Evolutionary conservation across 768 basidiomycete genomes (phyloP), one percentile per base, ranked within the genome.

Genomic region (Cystofilobasidium capitatum): DNA sequence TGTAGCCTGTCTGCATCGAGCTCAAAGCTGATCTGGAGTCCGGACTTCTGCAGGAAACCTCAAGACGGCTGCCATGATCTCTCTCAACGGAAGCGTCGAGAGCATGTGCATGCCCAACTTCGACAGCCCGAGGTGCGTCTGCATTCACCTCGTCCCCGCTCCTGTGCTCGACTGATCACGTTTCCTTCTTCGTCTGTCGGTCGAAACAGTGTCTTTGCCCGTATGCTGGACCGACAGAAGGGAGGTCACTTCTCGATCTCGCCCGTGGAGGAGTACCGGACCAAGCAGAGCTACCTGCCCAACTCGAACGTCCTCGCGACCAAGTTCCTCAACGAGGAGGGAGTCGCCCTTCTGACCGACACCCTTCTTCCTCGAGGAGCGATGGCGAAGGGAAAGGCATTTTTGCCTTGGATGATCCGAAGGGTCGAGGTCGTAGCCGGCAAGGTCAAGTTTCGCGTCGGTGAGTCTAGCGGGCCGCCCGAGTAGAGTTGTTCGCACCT

Each of bases 211-310:
- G 55, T 54, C 24, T 61, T 51, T 40, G 58, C 45, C 22, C 62
- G 63, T 55, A 62, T 69, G 62, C 72, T 72, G 20, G 71, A 75
- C 58, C 73, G 86, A 82, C 31, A 68, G 20, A 62, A 63, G 47
- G 92, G 92, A 31, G 92, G 92, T 0, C 92, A 96, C 76, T 94
- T 93, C 77, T 88, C 87, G 10, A 85, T 94, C 74, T 84, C 82
- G 22, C 90, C 89, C 0, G 83, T 82, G 4, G 6, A 5, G 9
- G 14, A 51, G 26, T 47, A 64, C 49, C 24, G 47, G 51, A 71
- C 69, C 60, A 75, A 76, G 70, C 77, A 77, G 70, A 70, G 74
- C 26, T 75, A 75, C 54, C 64, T 72, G 26, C 72, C 74, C n/a
- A 71, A 69, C 39, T 72, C 64, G 58, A 89, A 88, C 63, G 82